Conservation (phyloP, 164 flowering plant genomes). For the Malania oleifera region DNA sequence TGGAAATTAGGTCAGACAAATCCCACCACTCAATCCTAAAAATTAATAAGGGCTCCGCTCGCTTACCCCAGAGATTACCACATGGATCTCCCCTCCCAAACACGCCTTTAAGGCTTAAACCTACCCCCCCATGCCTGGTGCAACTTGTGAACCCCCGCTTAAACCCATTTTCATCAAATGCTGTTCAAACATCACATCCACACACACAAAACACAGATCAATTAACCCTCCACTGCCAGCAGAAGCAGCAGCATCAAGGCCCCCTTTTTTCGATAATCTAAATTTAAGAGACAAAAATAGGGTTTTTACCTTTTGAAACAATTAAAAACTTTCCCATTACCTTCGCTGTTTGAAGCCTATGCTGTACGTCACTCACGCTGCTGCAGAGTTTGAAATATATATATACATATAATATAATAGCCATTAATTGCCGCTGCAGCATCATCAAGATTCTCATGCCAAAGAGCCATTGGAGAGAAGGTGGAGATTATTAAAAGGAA, state of each 20-base stretch:
- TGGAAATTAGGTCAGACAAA: neutral
- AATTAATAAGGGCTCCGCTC: neutral
- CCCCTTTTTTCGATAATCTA: neutral
- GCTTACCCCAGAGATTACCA: neutral
- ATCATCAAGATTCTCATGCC: conserved; percentile 60
- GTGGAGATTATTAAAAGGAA: too few relatives aligned
- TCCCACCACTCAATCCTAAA: neutral
- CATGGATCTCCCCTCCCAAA: too few relatives aligned
- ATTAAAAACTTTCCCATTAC: too few relatives aligned
- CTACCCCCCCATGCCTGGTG: neutral
- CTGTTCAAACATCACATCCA: too few relatives aligned
- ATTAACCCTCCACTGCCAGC: neutral
- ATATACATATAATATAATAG: conserved; percentile 23
- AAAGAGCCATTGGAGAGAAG: conserved; percentile 11
- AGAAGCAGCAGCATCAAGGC: conserved; percentile 3
- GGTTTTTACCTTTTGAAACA: too few relatives aligned
- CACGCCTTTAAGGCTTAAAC: neutral
- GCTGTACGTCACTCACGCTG: too few relatives aligned
- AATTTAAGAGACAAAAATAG: too few relatives aligned
- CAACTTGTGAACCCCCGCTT: conserved; percentile 1
- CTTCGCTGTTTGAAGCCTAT: too few relatives aligned
- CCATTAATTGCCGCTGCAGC: conserved; percentile 57
- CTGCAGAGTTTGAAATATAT: conserved; percentile 34
- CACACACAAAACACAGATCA: neutral
- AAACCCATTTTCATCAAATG: too few relatives aligned